Evolutionary conservation across 352 stramenopile genomes (phyloP), one percentile per base, ranked within the genome.

Genomic region (Globisporangium parvum): DNA sequence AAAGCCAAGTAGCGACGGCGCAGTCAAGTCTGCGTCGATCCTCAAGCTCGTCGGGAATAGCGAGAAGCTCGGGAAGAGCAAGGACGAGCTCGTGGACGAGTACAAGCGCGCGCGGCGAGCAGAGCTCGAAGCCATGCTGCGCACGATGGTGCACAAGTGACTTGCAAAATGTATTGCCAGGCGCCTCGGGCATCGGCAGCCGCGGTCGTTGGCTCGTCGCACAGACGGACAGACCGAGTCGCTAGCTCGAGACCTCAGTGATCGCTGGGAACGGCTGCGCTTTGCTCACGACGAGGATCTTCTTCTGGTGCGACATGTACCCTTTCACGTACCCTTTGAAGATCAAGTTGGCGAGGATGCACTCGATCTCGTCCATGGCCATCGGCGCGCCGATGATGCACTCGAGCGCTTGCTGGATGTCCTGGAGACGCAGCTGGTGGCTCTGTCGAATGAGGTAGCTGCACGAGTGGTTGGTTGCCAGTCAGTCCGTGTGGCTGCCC

Each of bases 231-330:
- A 6, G n/a, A n/a, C n/a, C n/a, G n/a, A n/a, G n/a, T n/a, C 26
- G 26, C 63, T 87, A 89, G 47, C 68, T 88, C 10, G 80, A 83
- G 17, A 94, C 84, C 54, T 84, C 70, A 18, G 85, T 76, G 63
- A 95, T 91, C 42, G 74, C 46, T 40, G 95, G 95, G 66, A 98
- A 98, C 37, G 95, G 85, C 63, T 97, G 87, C 59, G 88, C 74
- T 63, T 98, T 98, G 63, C 88, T 97, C 31, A 98, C 75, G 18
- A 98, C 94, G 35, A 98, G 73, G 10, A 98, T 87, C 67, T 97
- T 97, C 72, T 98, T 98, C 58, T 91, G 80, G 74, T 98, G 95
- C 51, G 90, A 97, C 70, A 99, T 96, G 78, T 99, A 99, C 17
- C 96, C 96, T 53, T 97, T 96, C 64, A 99, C 82, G 67, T 96